phyloP scores from a whole-genome alignment of 2,329 filamentous ascomycete species.

The Fusarium transvaalense region DNA sequence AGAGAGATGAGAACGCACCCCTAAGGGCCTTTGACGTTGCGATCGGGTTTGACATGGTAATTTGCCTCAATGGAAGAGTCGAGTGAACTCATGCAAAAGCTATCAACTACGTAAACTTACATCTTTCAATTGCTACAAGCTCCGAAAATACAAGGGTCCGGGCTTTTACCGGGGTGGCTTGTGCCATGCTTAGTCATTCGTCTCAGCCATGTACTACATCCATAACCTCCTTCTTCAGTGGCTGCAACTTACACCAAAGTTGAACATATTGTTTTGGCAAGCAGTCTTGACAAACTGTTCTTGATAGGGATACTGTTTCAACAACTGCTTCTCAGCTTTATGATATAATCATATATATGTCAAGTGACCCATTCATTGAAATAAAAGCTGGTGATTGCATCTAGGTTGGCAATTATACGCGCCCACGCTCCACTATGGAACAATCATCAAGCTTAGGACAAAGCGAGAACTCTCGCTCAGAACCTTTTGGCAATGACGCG shows the following conservation, averaged over 20 bases:
- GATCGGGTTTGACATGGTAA: constrained; percentile 56
- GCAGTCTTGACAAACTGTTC: constrained; percentile 17
- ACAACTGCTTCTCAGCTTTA: not conserved
- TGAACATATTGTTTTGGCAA: not conserved
- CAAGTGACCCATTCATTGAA: constrained; percentile 34
- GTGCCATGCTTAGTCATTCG: constrained; percentile 43
- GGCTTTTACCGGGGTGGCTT: constrained; percentile 43
- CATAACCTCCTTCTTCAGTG: constrained; percentile 11
- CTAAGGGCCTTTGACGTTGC: constrained; percentile 54
- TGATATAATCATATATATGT: constrained; percentile 25
- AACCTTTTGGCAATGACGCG: constrained; percentile 45
- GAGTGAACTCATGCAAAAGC: constrained; percentile 38
- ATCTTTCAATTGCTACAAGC: constrained; percentile 47
- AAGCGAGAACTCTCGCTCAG: constrained; percentile 48
- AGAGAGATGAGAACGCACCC: constrained; percentile 50
- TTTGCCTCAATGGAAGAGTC: constrained; percentile 23
- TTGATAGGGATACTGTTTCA: not conserved
- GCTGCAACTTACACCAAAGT: constrained; percentile 29
- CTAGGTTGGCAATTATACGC: constrained; percentile 11
- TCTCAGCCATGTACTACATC: constrained; percentile 13
- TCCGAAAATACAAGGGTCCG: constrained; percentile 44
- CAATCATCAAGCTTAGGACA: constrained; percentile 42
- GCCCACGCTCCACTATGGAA: constrained; percentile 46
- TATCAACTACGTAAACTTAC: constrained; percentile 42
- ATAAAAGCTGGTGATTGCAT: constrained; percentile 12